Evolutionary conservation across 2,329 filamentous ascomycete species (phyloP).

Genomic region (Fusarium praegraminearum): DNA sequence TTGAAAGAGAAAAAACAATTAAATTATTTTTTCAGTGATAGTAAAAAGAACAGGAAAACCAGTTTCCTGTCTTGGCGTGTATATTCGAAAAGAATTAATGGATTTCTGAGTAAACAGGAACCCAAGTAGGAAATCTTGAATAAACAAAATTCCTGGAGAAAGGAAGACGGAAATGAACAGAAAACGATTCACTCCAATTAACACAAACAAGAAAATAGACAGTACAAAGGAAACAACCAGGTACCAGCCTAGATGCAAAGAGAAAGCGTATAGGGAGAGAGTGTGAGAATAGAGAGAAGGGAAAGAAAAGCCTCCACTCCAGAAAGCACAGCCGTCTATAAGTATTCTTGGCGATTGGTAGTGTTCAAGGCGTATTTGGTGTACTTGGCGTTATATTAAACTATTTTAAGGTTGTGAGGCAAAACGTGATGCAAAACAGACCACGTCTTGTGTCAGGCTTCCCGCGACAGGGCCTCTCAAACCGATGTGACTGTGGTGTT

Average conservation of each 20-base stretch:
- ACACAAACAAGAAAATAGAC: slow-evolving; percentile 21
- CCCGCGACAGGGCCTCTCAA: slow-evolving; percentile 14
- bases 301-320: neutral
- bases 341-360: neutral
- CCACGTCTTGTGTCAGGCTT: slow-evolving; percentile 15
- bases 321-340: neutral
- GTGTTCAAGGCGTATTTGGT: neutral
- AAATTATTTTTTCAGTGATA: neutral
- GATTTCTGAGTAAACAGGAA: slow-evolving; percentile 3
- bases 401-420: slow-evolving; percentile 30
- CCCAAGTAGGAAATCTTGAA: neutral
- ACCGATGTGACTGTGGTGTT: slow-evolving; percentile 5
- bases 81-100: neutral
- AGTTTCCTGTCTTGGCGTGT: neutral
- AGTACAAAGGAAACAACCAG: slow-evolving; percentile 22
- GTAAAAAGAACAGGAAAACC: slow-evolving; percentile 8
- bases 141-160: neutral
- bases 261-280: slow-evolving; percentile 16
- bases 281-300: neutral
- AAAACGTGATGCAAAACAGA: slow-evolving; percentile 12
- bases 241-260: slow-evolving; percentile 32
- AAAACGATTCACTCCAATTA: slow-evolving; percentile 2
- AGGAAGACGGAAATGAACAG: neutral
- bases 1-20: neutral
- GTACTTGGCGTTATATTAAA: slow-evolving; percentile 30